Evolutionary conservation across 179 eudicot species (phyloP).

Genomic region (Beta corolliflora): DNA sequence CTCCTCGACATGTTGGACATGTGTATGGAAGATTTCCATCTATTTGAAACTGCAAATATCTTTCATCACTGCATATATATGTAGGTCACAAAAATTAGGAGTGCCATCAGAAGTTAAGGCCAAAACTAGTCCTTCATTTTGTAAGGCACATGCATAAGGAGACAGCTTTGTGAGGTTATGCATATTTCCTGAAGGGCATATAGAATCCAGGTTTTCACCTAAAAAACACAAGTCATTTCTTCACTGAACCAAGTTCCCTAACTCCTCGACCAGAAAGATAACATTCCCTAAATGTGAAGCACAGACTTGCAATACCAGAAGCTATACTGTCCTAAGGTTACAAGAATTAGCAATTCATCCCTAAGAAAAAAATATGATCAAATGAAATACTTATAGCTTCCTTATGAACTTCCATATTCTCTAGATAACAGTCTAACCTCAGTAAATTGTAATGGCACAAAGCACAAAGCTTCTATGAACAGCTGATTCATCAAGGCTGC

Average conservation of each 20-base stretch:
- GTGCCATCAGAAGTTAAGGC: conserved; percentile 8
- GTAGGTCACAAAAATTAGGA: background rate
- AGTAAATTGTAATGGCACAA: no score
- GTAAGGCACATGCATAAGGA: background rate
- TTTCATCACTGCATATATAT: conserved; percentile 68
- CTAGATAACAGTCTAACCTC: background rate
- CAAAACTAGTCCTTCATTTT: background rate
- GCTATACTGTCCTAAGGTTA: background rate
- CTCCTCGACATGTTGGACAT: conserved; percentile 97
- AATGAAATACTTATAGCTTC: background rate
- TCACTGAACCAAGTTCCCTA: background rate
- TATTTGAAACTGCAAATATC: conserved; percentile 84
- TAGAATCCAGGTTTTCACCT: background rate
- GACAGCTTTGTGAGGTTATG: background rate
- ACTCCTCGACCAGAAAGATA: background rate
- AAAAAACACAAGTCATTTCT: conserved; percentile 5
- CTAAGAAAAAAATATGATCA: background rate
- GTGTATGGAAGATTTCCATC: conserved; percentile 89
- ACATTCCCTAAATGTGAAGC: background rate
- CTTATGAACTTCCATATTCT: background rate
- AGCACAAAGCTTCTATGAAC: background rate
- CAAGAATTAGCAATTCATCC: background rate
- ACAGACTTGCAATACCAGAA: background rate
- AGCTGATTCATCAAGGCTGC: background rate
- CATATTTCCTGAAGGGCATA: background rate